A percentile compares a stretch with the other conserved stretches of the same genome.
Conservation (phyloP, 208 protist species). For the Acanthamoeba rhysodes region DNA sequence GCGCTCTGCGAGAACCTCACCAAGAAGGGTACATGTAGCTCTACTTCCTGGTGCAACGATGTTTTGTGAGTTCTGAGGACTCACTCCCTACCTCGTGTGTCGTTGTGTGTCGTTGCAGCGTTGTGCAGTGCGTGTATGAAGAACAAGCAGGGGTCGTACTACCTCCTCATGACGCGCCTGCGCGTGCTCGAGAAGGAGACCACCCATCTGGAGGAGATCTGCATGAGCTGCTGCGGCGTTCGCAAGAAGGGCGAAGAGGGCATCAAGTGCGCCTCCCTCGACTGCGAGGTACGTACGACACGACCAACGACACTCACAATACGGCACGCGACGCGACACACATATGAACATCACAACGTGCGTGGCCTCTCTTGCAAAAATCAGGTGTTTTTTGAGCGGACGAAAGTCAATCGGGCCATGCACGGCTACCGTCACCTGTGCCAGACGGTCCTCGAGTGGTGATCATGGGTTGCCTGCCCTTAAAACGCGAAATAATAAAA, state of each 20-base stretch:
- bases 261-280: constrained; percentile 50
- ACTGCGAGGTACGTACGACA: not conserved
- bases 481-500: no score
- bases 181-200: constrained; percentile 71
- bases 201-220: constrained; percentile 74
- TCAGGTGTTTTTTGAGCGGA: constrained; percentile 60
- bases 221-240: constrained; percentile 67
- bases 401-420: constrained; percentile 9
- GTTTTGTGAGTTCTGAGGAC: not conserved
- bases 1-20: constrained; percentile 73
- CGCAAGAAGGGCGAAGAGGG: not conserved
- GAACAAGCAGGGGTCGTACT: constrained; percentile 71
- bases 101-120: not conserved
- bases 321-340: not conserved
- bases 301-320: no score
- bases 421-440: not conserved
- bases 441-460: constrained; percentile 31
- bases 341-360: not conserved
- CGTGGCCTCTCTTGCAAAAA: not conserved
- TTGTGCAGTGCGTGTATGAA: constrained; percentile 75
- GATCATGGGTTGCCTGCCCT: no score
- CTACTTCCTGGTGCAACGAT: not conserved
- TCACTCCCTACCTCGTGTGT: not conserved
- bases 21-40: not conserved
- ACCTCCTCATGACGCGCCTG: constrained; percentile 54